Conservation (phyloP, 805 yeast species). For the Lipomyces sp. region DNA sequence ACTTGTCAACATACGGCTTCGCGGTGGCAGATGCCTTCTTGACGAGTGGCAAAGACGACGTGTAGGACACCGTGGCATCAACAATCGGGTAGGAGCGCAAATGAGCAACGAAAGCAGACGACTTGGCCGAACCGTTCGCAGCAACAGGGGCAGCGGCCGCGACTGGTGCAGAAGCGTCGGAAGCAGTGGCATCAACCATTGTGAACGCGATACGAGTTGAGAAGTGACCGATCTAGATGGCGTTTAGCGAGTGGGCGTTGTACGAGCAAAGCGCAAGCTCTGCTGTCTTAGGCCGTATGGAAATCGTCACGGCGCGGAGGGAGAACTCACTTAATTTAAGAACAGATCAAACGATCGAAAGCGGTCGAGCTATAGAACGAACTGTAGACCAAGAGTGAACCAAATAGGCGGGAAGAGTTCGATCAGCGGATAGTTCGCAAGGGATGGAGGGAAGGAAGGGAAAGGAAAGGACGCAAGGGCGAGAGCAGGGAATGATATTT, state of each 20-base stretch:
- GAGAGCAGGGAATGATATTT: conserved; percentile 7
- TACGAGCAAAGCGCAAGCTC: neutral
- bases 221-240: conserved; percentile 5
- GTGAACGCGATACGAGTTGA: neutral
- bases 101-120: conserved; percentile 32
- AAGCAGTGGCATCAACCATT: neutral
- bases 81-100: conserved; percentile 34
- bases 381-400: neutral
- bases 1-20: conserved; percentile 33
- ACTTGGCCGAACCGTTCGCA: conserved; percentile 10
- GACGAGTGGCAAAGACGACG: conserved; percentile 31
- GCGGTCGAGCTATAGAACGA: neutral
- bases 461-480: conserved; percentile 1
- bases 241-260: neutral
- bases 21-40: conserved; percentile 33
- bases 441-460: conserved; percentile 6
- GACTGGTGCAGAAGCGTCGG: neutral
- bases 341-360: conserved; percentile 2
- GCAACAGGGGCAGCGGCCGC: conserved; percentile 11
- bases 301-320: neutral
- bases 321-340: conserved; percentile 1
- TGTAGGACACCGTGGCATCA: conserved; percentile 32
- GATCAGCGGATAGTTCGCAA: conserved; percentile 3
- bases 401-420: neutral
- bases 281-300: neutral